Evolutionary conservation across 2,329 filamentous ascomycete species (phyloP).

Genomic region (Xylariales sp.): DNA sequence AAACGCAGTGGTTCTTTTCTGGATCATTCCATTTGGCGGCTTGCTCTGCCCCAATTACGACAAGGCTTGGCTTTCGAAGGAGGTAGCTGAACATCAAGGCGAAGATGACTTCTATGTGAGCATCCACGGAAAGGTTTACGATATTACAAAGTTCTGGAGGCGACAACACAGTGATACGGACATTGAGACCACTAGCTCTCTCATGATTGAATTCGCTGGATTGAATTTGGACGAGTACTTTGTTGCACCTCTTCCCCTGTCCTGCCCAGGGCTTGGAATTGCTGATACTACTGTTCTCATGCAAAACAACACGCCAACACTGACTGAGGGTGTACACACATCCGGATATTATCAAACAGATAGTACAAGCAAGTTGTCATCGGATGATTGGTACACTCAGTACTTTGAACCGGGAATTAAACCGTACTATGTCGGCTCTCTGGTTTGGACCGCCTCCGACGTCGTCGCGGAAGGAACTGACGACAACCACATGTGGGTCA

Average conservation of each 20-base stretch:
- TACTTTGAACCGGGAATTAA: constrained; percentile 75
- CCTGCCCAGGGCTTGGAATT: constrained; percentile 70
- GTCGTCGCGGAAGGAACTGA: constrained; percentile 64
- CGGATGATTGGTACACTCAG: constrained; percentile 71
- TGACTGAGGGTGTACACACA: constrained; percentile 58
- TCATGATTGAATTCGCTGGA: constrained; percentile 78
- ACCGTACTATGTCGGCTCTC: constrained; percentile 80
- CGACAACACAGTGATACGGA: constrained; percentile 73
- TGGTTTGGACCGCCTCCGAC: constrained; percentile 63
- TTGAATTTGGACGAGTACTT: constrained; percentile 83
- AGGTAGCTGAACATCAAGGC: constrained; percentile 69
- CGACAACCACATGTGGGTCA: constrained; percentile 71
- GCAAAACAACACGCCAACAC: constrained; percentile 59
- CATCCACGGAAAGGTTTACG: constrained; percentile 84
- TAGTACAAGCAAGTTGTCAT: constrained; percentile 51
- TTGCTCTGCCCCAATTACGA: constrained; percentile 86
- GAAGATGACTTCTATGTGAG: constrained; percentile 80
- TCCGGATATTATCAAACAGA: constrained; percentile 61
- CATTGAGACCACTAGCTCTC: constrained; percentile 53
- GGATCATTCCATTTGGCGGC: constrained; percentile 81
- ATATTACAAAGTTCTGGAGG: constrained; percentile 85
- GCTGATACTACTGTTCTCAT: constrained; percentile 51
- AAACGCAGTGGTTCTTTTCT: constrained; percentile 83
- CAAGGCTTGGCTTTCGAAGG: constrained; percentile 74
- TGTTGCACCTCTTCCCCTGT: constrained; percentile 66